Base-by-base conservation (phyloP, 352 stramenopile species). In the Phytophthora tentaculata region DNA sequence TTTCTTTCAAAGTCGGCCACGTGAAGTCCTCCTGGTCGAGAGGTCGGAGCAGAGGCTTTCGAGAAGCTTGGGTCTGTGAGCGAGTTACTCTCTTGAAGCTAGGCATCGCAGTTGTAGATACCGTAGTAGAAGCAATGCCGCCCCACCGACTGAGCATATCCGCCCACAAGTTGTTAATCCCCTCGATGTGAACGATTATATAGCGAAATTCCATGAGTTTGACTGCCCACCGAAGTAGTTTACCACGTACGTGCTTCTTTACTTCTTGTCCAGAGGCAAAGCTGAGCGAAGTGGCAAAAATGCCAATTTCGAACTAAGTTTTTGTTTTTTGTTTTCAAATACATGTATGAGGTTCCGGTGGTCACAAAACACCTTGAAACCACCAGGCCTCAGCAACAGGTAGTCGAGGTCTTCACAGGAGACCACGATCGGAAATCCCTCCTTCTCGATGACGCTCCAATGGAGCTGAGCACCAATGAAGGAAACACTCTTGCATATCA, bases 131-230 rank as follows among this genome's bases (percentile, higher is more conserved):
- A 3, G 41, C 41, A 17, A 1, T 14, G 23, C 47, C 41, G 17
- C 22, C 47, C 62, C 62, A 70, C 3, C 44, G 45, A 47, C 41
- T 54, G 17, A 64, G 48, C 62, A 70, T 52, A 29, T 70, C 62
- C 2, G 62, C 62, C 62, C 62, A 69, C 2, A 63, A 12, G 20
- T 63, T 63, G 28, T 24, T 55, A 2, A 26, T 2, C 0, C 43
- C 55, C 16, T 61, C 56, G 20, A 69, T 62, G 37, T 63, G 52
- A 2, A 44, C n/a, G 8, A 69, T 63, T 13, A 32, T 58, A 24
- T 69, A 58, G 9, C 61, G 55, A 32, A 32, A 62, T 10, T 63
- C 56, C 56, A 56, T 64, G 2, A 50, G 32, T 8, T 64, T 65
- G 1, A 56, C 35, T 2, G 56, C 22, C 45, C 56, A 56, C 0